These are phyloP conservation scores for Pythium phragmitis DNA, from an alignment of 352 stramenopile species.

Conservation along the genomic window DNA sequence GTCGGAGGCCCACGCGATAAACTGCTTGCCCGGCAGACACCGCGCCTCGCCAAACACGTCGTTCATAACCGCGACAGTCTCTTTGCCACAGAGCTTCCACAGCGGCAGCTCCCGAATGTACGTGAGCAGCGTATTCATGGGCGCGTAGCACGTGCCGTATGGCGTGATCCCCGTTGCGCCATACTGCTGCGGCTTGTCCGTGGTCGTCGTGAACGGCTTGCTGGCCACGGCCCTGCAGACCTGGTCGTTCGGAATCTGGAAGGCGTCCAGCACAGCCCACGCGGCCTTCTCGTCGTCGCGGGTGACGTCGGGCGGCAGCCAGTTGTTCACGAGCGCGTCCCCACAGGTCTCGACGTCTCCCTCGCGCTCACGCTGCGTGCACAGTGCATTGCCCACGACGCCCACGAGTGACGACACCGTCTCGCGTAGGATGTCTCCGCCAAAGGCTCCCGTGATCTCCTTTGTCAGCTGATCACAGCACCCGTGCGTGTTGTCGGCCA, in stretches of 20 bases:
- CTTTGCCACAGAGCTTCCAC: not conserved
- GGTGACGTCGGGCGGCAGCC: not conserved
- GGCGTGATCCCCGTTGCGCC: constrained; percentile 1
- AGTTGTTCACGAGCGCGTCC: constrained; percentile 13
- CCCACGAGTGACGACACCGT: constrained; percentile 6
- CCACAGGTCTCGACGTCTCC: not conserved
- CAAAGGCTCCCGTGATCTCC: constrained; percentile 8
- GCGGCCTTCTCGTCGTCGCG: constrained; percentile 5
- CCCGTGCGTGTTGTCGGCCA: constrained; percentile 10
- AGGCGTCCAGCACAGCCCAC: constrained; percentile 9
- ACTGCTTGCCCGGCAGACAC: constrained; percentile 1
- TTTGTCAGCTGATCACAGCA: constrained; percentile 12
- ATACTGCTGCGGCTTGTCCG: not conserved
- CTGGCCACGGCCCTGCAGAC: constrained; percentile 12
- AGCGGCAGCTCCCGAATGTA: constrained; percentile 12
- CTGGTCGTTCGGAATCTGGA: constrained; percentile 24
- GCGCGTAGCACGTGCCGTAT: constrained; percentile 9
- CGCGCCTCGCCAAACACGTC: constrained; percentile 7
- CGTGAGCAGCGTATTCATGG: constrained; percentile 5
- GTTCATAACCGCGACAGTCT: not conserved
- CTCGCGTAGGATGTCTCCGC: not conserved
- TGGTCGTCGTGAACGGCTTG: constrained; percentile 15
- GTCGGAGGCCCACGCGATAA: constrained; percentile 8
- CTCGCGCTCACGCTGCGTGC: not conserved
- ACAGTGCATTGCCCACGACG: constrained; percentile 16